Conservation (phyloP, 2,329 filamentous ascomycete species). For the Monascus ruber region DNA sequence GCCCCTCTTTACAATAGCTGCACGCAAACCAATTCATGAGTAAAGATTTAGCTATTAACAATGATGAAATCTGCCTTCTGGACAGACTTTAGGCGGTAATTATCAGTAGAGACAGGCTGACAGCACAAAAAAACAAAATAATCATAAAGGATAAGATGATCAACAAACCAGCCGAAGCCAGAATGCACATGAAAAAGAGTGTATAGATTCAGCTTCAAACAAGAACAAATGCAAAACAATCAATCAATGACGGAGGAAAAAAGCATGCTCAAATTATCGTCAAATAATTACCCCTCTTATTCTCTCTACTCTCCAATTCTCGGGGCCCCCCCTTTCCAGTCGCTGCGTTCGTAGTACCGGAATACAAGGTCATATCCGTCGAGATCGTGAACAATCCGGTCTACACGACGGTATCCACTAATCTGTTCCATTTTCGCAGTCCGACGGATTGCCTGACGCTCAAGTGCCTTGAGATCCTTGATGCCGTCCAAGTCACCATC, state of each 20-base stretch:
- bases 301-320: slow-evolving; percentile 44
- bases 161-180: no score
- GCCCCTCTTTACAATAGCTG: no score
- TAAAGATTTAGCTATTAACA: no score
- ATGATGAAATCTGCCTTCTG: no score
- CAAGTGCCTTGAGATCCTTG: slow-evolving; percentile 29
- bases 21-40: no score
- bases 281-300: slow-evolving; percentile 3
- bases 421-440: slow-evolving; percentile 60
- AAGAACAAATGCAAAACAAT: not conserved
- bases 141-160: no score
- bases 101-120: no score
- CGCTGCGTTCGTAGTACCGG: slow-evolving; percentile 86
- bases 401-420: slow-evolving; percentile 74
- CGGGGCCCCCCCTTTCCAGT: slow-evolving; percentile 57
- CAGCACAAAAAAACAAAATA: no score
- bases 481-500: slow-evolving; percentile 17
- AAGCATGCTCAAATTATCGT: not conserved
- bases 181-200: no score
- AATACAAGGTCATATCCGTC: slow-evolving; percentile 97
- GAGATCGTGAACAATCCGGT: slow-evolving; percentile 93
- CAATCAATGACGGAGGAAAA: not conserved
- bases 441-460: slow-evolving; percentile 33
- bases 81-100: no score
- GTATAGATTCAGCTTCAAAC: not conserved